These are phyloP conservation scores for Saccharomyces mikatae DNA, from an alignment of 805 yeast species.

Conservation along the genomic window DNA sequence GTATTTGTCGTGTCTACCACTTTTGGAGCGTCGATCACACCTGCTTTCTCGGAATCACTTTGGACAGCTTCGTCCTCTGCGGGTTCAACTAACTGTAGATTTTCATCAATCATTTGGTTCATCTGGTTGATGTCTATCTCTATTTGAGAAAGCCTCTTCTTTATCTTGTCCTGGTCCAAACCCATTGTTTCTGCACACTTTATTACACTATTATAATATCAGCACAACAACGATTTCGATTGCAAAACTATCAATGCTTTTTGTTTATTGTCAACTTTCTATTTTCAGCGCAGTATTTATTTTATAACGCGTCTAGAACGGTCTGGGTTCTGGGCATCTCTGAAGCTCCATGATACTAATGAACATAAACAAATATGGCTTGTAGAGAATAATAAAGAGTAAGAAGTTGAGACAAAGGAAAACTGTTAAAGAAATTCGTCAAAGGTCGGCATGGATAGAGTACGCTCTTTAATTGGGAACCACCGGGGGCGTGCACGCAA, in stretches of 20 bases:
- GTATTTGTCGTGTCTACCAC: not conserved
- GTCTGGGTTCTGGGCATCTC: not conserved
- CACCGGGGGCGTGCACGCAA: not conserved
- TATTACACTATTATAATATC: not conserved
- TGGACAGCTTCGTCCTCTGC: not conserved
- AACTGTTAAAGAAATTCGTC: not conserved
- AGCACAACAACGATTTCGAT: not conserved
- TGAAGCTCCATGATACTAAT: not conserved
- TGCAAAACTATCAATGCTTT: not conserved
- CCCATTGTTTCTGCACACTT: slow-evolving; percentile 7
- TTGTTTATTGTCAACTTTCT: not conserved
- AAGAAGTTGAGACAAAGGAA: not conserved
- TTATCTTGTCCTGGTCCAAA: slow-evolving; percentile 22
- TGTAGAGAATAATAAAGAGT: not conserved
- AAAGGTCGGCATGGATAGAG: slow-evolving; percentile 10
- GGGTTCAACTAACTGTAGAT: slow-evolving; percentile 17
- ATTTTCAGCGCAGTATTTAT: not conserved
- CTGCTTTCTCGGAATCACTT: not conserved
- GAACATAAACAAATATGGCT: not conserved
- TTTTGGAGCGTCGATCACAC: not conserved
- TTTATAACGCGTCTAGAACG: not conserved
- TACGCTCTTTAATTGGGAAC: slow-evolving; percentile 8
- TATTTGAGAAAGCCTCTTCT: slow-evolving; percentile 29
- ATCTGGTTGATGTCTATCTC: slow-evolving; percentile 30
- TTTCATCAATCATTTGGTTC: slow-evolving; percentile 30